These are phyloP conservation scores for Rhizophagus clarus DNA, from an alignment of 192 early-diverging fungal genomes.

Conservation along the genomic window DNA sequence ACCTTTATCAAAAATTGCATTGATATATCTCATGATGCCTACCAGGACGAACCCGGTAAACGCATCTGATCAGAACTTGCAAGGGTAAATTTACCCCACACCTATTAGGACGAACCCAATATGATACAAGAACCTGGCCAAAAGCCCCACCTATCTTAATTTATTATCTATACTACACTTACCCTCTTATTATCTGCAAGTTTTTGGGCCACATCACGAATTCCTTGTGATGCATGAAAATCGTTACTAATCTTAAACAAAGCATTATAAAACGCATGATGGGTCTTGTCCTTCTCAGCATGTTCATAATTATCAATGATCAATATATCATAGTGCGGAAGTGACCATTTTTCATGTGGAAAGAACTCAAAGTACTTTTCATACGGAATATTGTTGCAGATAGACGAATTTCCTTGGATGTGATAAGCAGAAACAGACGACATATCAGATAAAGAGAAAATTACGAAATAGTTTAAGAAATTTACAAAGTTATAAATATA, in stretches of 20 bases:
- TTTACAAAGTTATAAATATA: no score
- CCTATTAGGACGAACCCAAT: not conserved
- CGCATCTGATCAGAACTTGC: slow-evolving; percentile 1
- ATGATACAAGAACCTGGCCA: slow-evolving; percentile 5
- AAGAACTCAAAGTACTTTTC: not conserved
- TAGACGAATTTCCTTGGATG: not conserved
- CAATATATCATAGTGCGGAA: not conserved
- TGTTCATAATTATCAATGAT: slow-evolving; percentile 7
- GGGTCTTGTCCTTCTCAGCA: not conserved
- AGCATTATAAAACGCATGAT: not conserved
- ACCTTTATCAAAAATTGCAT: not conserved
- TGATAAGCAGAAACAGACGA: no score
- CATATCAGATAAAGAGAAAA: no score
- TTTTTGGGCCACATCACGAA: not conserved
- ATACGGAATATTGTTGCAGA: not conserved
- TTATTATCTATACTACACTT: not conserved
- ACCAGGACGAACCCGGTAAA: not conserved
- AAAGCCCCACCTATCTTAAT: not conserved
- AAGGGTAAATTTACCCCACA: not conserved
- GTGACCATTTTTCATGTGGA: not conserved
- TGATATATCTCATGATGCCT: not conserved
- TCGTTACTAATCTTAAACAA: not conserved
- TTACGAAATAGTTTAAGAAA: no score
- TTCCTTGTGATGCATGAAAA: not conserved
- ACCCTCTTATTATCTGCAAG: not conserved